Conservation (phyloP, 2,329 filamentous ascomycete genomes). For the Aulographum hederae region DNA sequence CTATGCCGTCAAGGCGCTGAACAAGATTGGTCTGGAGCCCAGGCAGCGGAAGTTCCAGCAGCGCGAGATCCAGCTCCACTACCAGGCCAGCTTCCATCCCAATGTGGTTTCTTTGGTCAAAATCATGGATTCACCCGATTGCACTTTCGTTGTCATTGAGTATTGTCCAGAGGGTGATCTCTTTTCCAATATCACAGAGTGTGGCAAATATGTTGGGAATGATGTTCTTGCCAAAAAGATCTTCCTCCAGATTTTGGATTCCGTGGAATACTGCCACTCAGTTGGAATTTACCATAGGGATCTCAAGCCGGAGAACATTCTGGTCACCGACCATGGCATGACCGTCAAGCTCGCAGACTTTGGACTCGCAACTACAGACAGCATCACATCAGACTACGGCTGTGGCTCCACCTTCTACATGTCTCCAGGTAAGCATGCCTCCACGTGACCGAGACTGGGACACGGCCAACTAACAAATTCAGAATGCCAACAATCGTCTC, state of each 20-base stretch:
- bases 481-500: constrained; percentile 80
- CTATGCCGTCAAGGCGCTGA: constrained; percentile 93
- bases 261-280: constrained; percentile 86
- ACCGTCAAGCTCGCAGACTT: constrained; percentile 96
- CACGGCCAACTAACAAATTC: constrained; percentile 8
- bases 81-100: constrained; percentile 69
- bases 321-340: constrained; percentile 74
- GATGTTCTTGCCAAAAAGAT: constrained; percentile 71
- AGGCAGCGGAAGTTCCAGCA: constrained; percentile 82
- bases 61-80: constrained; percentile 81
- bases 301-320: constrained; percentile 93
- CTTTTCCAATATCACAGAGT: constrained; percentile 94
- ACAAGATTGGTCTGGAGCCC: constrained; percentile 79
- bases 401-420: constrained; percentile 99
- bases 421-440: constrained; percentile 66
- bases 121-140: constrained; percentile 81
- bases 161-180: constrained; percentile 94
- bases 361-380: constrained; percentile 75
- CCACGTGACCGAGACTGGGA: constrained; percentile 2
- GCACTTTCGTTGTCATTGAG: constrained; percentile 90
- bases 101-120: constrained; percentile 89
- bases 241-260: constrained; percentile 91
- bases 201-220: constrained; percentile 82
- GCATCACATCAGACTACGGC: constrained; percentile 80
- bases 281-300: constrained; percentile 93